Evolutionary conservation across 495 filamentous ascomycete genomes (phyloP).

Genomic region (Penicillium pulvis): DNA sequence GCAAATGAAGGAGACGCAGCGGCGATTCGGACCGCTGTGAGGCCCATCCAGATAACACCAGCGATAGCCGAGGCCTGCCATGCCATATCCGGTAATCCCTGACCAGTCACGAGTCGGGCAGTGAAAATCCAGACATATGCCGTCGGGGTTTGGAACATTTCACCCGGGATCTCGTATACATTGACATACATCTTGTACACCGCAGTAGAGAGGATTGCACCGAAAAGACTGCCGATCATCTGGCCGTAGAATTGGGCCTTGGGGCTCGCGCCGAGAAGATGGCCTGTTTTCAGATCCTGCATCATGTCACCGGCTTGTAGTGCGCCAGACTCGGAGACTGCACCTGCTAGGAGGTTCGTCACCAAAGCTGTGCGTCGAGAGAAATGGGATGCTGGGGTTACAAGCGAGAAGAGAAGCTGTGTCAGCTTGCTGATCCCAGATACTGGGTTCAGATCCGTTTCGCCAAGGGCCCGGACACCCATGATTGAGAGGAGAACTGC

Average conservation of each 20-base stretch:
- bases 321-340: conserved; percentile 83
- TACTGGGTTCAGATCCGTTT: conserved; percentile 96
- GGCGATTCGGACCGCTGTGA: conserved; percentile 68
- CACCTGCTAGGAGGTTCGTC: conserved; percentile 94
- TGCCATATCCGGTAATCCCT: conserved; percentile 83
- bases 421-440: conserved; percentile 96
- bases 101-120: conserved; percentile 87
- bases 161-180: conserved; percentile 85
- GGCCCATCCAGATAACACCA: conserved; percentile 66
- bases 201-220: conserved; percentile 80
- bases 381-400: conserved; percentile 74
- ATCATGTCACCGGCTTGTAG: conserved; percentile 96
- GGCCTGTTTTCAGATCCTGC: conserved; percentile 97
- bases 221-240: conserved; percentile 85
- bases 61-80: conserved; percentile 73
- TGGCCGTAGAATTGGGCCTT: conserved; percentile 97
- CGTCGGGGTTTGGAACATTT: conserved; percentile 90
- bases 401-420: conserved; percentile 88
- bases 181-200: conserved; percentile 91
- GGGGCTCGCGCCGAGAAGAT: conserved; percentile 87
- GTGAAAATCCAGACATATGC: conserved; percentile 98
- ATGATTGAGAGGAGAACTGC: conserved; percentile 89
- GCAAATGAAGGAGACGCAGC: conserved; percentile 41
- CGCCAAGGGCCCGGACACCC: conserved; percentile 92
- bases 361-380: conserved; percentile 65